Percentiles rank a stretch among this genome's conserved stretches.
Evolutionary conservation across 2,329 filamentous ascomycete species (phyloP).

Genomic region (Ascochyta viciae-villosae): DNA sequence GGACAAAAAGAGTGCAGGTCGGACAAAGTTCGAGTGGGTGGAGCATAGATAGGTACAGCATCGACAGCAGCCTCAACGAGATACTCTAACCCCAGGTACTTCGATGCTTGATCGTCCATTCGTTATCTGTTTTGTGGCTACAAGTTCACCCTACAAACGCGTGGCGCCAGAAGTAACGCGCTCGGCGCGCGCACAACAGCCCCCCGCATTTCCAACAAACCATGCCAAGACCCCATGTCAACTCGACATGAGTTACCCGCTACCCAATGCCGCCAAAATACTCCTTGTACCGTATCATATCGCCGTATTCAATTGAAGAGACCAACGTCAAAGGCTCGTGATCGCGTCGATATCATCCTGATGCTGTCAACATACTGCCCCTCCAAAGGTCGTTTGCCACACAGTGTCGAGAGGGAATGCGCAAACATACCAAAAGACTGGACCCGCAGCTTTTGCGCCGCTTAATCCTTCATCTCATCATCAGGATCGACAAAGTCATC

Average conservation of each 20-base stretch:
- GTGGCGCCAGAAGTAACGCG: conserved; percentile 18
- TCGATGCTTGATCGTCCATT: conserved; percentile 12
- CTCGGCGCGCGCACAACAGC: conserved; percentile 23
- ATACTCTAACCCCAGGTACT: too few species aligned
- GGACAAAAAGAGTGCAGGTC: background rate
- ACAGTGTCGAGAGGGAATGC: background rate
- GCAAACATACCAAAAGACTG: conserved; percentile 30
- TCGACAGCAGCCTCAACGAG: background rate
- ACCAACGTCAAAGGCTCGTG: conserved; percentile 27
- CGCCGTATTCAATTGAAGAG: conserved; percentile 9
- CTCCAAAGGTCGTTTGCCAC: background rate
- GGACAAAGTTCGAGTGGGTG: too few species aligned
- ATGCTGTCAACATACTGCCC: conserved; percentile 3
- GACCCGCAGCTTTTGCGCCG: conserved; percentile 8
- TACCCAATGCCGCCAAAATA: conserved; percentile 33
- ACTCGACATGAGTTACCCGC: conserved; percentile 26
- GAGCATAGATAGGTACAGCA: too few species aligned
- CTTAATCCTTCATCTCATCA: conserved; percentile 73
- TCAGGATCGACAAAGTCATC: conserved; percentile 69
- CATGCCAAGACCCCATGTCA: conserved; percentile 38
- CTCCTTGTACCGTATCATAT: conserved; percentile 26
- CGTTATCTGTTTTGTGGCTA: conserved; percentile 21
- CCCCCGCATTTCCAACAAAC: conserved; percentile 24
- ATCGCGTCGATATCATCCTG: conserved; percentile 30
- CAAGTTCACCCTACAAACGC: conserved; percentile 18